phyloP scores from a whole-genome alignment of 441 rosid genomes.

The Erodium texanum region DNA sequence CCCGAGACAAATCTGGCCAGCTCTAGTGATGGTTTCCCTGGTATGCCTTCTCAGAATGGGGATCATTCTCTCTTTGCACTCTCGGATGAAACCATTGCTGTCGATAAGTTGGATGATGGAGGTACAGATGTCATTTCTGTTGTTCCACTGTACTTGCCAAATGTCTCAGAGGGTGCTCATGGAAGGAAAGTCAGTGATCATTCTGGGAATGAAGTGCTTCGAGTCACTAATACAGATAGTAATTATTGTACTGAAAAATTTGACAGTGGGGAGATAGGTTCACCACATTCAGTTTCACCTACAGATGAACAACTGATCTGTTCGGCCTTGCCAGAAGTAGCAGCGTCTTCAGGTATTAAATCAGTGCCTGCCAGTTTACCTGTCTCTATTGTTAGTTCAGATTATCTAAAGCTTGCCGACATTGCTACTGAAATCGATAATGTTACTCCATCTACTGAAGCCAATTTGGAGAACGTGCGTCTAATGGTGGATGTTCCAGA shows the following conservation, averaged over 20 bases:
- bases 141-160: conserved; percentile 25
- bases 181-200: conserved; percentile 25
- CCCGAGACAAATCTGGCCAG: conserved; percentile 22
- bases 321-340: conserved; percentile 27
- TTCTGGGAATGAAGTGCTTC: conserved; percentile 20
- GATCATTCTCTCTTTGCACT: conserved; percentile 19
- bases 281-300: conserved; percentile 19
- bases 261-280: conserved; percentile 22
- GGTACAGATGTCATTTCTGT: conserved; percentile 24
- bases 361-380: no score
- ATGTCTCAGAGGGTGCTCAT: conserved; percentile 25
- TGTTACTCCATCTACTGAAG: no score
- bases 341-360: conserved; percentile 19
- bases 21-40: conserved; percentile 23
- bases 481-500: conserved; percentile 28
- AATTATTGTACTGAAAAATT: conserved; percentile 22
- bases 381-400: no score
- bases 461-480: conserved; percentile 23
- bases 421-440: conserved; percentile 23
- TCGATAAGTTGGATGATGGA: conserved; percentile 28
- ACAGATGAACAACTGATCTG: conserved; percentile 23
- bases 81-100: conserved; percentile 23
- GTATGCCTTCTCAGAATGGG: conserved; percentile 20
- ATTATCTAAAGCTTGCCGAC: conserved; percentile 25
- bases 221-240: conserved; percentile 16